Base-by-base conservation (phyloP, 2,329 filamentous ascomycete genomes). In the Xylariales sp. region DNA sequence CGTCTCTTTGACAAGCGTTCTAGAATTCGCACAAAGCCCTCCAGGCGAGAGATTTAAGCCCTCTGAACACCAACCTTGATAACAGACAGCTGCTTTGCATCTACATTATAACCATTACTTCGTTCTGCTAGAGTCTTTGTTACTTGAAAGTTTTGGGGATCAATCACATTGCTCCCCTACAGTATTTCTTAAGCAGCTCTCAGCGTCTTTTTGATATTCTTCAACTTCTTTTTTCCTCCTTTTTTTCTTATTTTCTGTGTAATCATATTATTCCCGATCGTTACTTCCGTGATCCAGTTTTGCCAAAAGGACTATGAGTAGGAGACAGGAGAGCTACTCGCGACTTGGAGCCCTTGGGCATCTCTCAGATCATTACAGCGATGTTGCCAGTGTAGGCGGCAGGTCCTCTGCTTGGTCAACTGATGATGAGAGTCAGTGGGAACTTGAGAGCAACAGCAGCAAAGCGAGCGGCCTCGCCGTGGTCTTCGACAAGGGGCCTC, bases 301-400 rank as follows among this genome's bases (percentile, higher is more conserved):
- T 52, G 10, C 50, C 41, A 48, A 49, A 32, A 69, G 67, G 34
- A 16, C 34, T 7, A 48, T 53, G 16, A 64, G 43, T 46, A 54
- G 53, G 49, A 50, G 32, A 53, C 63, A 50, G 36, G 67, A 72
- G 16, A 73, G 70, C 12, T n/a, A 30, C 8, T n/a, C 69, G 10
- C 62, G 71, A 46, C 64, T 72, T 1, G 67, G 70, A 60, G 57
- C 65, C 9, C 62, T 74, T 2, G 71, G 72, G 1, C 50, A 34
- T 18, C 65, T 70, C 30, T 69, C 72, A 10, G 67, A 57, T 1
- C 62, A 55, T 45, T 72, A 71, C 36, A 64, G 71, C 41, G 62
- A 70, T 9, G 64, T 67, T 7, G 62, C 61, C 23, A 69, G 45
- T 52, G 50, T 63, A 23, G 43, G 36, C 43, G 23, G 12, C 16